Evolutionary conservation across 2,329 filamentous ascomycete species (phyloP).

Genomic region (Talaromyces sp.): DNA sequence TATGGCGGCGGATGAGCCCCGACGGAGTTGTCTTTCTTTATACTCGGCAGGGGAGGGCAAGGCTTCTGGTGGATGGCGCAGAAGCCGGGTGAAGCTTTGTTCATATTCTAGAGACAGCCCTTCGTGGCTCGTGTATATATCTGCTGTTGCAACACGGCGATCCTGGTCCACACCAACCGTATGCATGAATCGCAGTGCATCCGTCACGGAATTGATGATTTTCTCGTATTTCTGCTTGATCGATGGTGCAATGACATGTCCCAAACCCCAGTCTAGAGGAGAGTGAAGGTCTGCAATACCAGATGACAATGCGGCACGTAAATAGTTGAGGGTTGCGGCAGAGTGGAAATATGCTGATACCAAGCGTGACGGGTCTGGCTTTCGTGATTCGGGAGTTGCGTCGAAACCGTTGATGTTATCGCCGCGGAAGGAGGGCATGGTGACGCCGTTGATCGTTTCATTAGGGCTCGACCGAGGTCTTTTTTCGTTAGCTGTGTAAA

Average conservation of each 20-base stretch:
- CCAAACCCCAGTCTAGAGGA: constrained; percentile 90
- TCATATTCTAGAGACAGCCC: constrained; percentile 93
- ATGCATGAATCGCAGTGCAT: constrained; percentile 89
- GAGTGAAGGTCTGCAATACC: constrained; percentile 92
- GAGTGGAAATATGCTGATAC: constrained; percentile 95
- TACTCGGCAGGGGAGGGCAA: constrained; percentile 24
- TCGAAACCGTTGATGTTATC: constrained; percentile 91
- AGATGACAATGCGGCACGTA: constrained; percentile 75
- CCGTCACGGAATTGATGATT: constrained; percentile 81
- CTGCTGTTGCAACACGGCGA: constrained; percentile 81
- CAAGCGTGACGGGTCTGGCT: constrained; percentile 76
- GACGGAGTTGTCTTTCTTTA: constrained; percentile 26
- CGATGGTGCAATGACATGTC: constrained; percentile 78
- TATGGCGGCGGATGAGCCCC: constrained; percentile 27
- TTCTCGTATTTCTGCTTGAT: constrained; percentile 81
- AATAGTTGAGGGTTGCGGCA: constrained; percentile 88
- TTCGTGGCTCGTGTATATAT: constrained; percentile 94
- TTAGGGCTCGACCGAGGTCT: constrained; percentile 79
- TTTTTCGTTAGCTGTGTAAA: neutral
- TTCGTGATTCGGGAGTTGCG: constrained; percentile 62
- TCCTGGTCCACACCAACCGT: constrained; percentile 87
- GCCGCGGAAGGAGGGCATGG: constrained; percentile 86
- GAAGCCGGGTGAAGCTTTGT: constrained; percentile 72
- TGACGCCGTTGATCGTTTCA: constrained; percentile 73
- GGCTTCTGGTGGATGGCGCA: constrained; percentile 59